Conservation (phyloP, 257 asterid genomes). For the Ehretia macrophylla region DNA sequence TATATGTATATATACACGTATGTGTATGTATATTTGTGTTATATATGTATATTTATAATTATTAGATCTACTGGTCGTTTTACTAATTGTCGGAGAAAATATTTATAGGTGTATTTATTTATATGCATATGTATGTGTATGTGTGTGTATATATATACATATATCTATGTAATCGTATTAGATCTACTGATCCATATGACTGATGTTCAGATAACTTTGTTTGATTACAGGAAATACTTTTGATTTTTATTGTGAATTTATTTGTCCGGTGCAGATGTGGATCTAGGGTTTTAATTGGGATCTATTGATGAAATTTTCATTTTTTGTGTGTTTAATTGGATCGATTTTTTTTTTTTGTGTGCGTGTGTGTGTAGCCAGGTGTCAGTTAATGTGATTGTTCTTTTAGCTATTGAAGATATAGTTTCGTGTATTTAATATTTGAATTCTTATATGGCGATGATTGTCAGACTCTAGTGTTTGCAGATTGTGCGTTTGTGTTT, state of each 20-base stretch:
- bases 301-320: slow-evolving; percentile 21
- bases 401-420: too few relatives aligned
- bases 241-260: background rate
- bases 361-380: too few relatives aligned
- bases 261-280: slow-evolving; percentile 14
- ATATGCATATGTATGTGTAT: too few relatives aligned
- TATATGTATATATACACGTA: too few relatives aligned
- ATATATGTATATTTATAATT: background rate
- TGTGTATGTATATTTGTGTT: too few relatives aligned
- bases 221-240: background rate
- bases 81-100: background rate
- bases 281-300: slow-evolving; percentile 35
- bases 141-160: too few relatives aligned
- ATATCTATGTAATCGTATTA: background rate
- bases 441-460: too few relatives aligned
- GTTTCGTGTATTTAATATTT: too few relatives aligned
- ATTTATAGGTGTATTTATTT: too few relatives aligned
- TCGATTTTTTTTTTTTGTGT: background rate
- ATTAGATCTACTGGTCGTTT: background rate
- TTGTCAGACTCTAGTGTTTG: too few relatives aligned
- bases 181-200: slow-evolving; percentile 2
- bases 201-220: background rate
- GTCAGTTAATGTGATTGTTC: too few relatives aligned
- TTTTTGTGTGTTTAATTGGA: slow-evolving; percentile 3
- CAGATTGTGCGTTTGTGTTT: too few relatives aligned